Base-by-base conservation (phyloP, 306 rosid genomes). In the Fagus sylvatica region DNA sequence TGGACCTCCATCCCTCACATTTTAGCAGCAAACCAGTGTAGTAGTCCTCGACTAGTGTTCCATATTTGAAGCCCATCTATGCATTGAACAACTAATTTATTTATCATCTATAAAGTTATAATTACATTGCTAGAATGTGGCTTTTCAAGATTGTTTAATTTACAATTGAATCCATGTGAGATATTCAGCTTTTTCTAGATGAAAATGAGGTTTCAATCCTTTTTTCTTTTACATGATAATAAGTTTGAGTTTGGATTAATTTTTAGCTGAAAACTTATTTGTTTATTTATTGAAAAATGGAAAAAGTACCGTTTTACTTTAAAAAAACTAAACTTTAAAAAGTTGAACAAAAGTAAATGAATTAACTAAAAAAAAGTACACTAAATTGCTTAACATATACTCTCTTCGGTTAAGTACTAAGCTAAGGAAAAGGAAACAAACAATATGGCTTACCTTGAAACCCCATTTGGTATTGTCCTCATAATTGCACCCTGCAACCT, bases 391-490 rank as follows among this genome's bases (percentile, higher is more conserved):
- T n/a, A n/a, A n/a, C n/a, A n/a, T n/a, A n/a, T n/a, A n/a, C n/a
- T n/a, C n/a, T 22, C 28, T 22, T 22, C 4, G 28, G 28, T 22
- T 33, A 61, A 61, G 1, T 61, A 19, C 0, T 61, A 19, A 46
- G 51, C 51, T 46, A 46, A 0, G 51, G 13, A 46, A 46, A 46
- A 8, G 11, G 4, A n/a, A 6, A n/a, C 4, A 62, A 33, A 34
- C 6, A 6, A 15, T 5, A 2, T 33, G 16, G 69, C 71, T 37
- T 59, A 87, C 90, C 88, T 87, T 56, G 6, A 10, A 61, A 13
- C 88, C 91, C 91, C 91, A 87, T 53, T 77, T 61, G 48, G 88
- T 72, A 7, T 41, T 39, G 7, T 64, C 54, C 72, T 84, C 91
- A 15, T 79, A 84, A 2, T 46, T 74, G 70, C 85, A 87, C 40